Percentiles rank a stretch among this genome's conserved stretches.
Evolutionary conservation across 805 yeast genomes (phyloP).

Genomic region (Teunomyces funiuensis): DNA sequence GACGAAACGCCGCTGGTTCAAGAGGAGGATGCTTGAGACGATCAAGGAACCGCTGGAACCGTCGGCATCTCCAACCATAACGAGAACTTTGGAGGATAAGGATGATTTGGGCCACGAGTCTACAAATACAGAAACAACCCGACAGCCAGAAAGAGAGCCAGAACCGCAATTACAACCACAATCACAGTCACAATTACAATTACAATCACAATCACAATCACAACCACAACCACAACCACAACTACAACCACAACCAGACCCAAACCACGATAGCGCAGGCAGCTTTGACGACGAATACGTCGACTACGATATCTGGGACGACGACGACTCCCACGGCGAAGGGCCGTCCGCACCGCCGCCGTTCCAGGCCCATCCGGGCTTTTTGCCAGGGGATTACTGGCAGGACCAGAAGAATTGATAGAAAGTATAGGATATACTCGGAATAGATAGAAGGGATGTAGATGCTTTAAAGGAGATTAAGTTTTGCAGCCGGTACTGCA

Average conservation of each 20-base stretch:
- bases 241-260: neutral
- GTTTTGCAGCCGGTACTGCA: constrained; percentile 1
- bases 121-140: no score
- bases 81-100: neutral
- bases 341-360: constrained; percentile 34
- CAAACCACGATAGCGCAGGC: constrained; percentile 6
- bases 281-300: constrained; percentile 27
- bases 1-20: constrained; percentile 2
- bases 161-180: neutral
- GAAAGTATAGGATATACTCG: constrained; percentile 3
- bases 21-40: neutral
- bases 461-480: neutral
- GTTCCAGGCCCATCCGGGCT: constrained; percentile 48
- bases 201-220: neutral
- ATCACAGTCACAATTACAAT: neutral
- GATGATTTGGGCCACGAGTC: no score
- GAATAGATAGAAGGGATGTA: constrained; percentile 9
- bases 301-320: constrained; percentile 25
- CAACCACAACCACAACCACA: neutral
- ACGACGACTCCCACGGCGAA: constrained; percentile 8
- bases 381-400: constrained; percentile 47
- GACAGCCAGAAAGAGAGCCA: neutral
- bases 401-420: constrained; percentile 13
- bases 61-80: neutral
- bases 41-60: neutral